Percentiles rank a stretch among this genome's conserved stretches.
Conservation (phyloP, 371 early-diverging fungal genomes). For the Gilbertella persicaria region DNA sequence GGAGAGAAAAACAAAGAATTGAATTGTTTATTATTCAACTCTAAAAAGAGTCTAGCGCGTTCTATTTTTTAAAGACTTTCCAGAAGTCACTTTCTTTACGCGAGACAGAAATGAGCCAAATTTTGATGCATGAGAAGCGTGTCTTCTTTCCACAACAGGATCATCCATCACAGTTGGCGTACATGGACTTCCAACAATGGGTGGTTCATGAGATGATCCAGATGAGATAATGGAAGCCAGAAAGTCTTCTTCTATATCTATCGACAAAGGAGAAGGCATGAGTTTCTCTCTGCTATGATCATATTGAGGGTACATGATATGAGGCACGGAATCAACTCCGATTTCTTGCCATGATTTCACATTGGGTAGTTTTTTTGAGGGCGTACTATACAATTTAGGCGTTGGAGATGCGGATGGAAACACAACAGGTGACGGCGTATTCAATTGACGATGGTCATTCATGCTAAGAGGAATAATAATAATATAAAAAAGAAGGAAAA, state of each 20-base stretch:
- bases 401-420: slow-evolving; percentile 28
- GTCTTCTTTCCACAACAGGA: slow-evolving; percentile 9
- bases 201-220: neutral
- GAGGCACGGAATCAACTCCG: slow-evolving; percentile 7
- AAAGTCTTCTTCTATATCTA: slow-evolving; percentile 9
- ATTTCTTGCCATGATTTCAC: slow-evolving; percentile 20
- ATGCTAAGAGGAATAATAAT: neutral
- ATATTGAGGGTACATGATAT: neutral
- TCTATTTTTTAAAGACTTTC: too few species aligned
- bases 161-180: neutral
- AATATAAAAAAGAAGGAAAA: neutral
- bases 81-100: slow-evolving; percentile 9
- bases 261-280: neutral
- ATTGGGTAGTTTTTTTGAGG: slow-evolving; percentile 18
- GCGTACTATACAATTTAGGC: slow-evolving; percentile 20
- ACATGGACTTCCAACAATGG: slow-evolving; percentile 9
- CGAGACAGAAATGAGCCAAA: slow-evolving; percentile 4
- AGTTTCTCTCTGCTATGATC: slow-evolving; percentile 1
- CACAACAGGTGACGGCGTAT: slow-evolving; percentile 18
- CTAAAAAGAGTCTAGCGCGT: too few species aligned
- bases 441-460: slow-evolving; percentile 7
- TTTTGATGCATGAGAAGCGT: neutral
- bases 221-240: slow-evolving; percentile 9
- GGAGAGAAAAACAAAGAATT: too few species aligned
- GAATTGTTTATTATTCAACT: too few species aligned